These are phyloP conservation scores for Phoma sp. DNA, from an alignment of 2,329 filamentous ascomycete genomes.

Conservation along the genomic window DNA sequence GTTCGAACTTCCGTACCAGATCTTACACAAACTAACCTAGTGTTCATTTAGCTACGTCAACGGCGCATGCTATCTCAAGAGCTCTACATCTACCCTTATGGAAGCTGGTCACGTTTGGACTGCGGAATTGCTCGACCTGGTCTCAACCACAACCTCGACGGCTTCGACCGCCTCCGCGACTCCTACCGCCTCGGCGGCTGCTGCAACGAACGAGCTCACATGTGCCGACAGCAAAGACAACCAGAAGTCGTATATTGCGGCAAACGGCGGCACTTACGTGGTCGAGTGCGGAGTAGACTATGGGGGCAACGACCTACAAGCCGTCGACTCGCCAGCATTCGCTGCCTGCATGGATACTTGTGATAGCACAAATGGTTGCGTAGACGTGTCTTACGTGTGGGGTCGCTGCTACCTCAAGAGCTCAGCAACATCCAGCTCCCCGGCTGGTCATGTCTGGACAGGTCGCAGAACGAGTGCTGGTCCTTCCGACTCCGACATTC, in stretches of 20 bases:
- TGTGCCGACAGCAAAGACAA: not conserved
- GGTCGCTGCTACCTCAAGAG: slow-evolving; percentile 7
- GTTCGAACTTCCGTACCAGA: not conserved
- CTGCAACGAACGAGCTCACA: not conserved
- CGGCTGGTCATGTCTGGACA: slow-evolving; percentile 5
- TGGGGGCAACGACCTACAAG: not conserved
- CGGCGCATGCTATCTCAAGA: slow-evolving; percentile 8
- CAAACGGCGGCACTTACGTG: not conserved
- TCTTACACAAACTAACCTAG: not conserved
- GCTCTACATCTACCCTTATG: not conserved
- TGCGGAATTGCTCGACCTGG: not conserved
- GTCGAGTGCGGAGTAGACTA: slow-evolving; percentile 6
- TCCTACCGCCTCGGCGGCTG: not conserved
- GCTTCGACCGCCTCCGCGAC: not conserved
- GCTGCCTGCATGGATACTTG: slow-evolving; percentile 1
- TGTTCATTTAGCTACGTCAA: not conserved
- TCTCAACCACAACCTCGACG: not conserved
- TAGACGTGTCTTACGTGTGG: slow-evolving; percentile 1
- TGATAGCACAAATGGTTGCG: not conserved
- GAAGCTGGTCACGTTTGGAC: not conserved
- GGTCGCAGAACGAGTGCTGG: not conserved
- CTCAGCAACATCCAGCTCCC: not conserved
- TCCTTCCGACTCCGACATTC: not conserved
- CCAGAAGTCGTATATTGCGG: not conserved
- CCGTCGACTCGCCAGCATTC: not conserved